Evolutionary conservation across 768 basidiomycete genomes (phyloP), one percentile per base, ranked within the genome.

Genomic region (Kwoniella pini): DNA sequence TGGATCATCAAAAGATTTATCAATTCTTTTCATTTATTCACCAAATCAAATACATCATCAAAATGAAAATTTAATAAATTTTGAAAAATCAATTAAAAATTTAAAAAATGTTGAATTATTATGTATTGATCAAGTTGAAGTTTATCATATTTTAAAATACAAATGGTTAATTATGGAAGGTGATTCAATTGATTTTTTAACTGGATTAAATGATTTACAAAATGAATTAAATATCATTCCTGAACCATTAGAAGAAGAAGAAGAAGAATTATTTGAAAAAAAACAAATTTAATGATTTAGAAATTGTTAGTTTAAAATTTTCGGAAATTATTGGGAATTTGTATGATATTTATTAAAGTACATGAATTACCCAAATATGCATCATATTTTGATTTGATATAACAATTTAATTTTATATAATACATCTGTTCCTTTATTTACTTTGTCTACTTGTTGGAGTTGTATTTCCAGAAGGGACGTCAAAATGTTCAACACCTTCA

Each of bases 81-180:
- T 96, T 57, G 80, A 81, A 57, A 82, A 86, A 36, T 85, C 87
- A 3, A 84, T 86, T 51, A 79, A 82, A 36, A 94, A 94, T 78
- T 80, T 98, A 22, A 83, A 83, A n/a, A 82, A 83, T 48, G 83
- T 90, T 24, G 84, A 86, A 45, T 80, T 88, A 45, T 82, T 82
- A 38, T 61, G 67, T 11, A 85, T 84, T 1, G 85, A 85, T 17
- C 80, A 85, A 19, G 63, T 75, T 38, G 84, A 90, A 46, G 87
- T 95, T 15, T 94, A 90, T 79, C 88, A 95, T 71, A 75, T 90
- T 40, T 79, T 97, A 60, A 88, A 86, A 78, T 91, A 91, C 86
- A 85, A 86, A 59, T 85, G 89, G 69, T 79, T 93, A 28, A 82
- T 96, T 33, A 71, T 97, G 74, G 94, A 97, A 72, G 72, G 88